Base-by-base conservation (phyloP, 148 eudicot species). In the Rhododendron griersonianum region DNA sequence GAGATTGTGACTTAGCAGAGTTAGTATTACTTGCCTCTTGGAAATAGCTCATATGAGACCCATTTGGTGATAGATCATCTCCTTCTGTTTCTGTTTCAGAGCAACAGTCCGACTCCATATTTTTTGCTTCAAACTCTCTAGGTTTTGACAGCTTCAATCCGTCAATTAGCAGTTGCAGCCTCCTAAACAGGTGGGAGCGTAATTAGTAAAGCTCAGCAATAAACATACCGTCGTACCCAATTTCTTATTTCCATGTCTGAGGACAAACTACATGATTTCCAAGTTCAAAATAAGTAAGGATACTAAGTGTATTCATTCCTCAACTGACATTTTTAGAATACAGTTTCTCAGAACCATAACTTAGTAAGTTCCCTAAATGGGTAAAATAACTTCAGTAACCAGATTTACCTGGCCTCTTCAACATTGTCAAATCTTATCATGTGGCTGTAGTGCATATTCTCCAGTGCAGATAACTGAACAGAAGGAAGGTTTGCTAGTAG, bases 391-490 rank as follows among this genome's bases (percentile, higher is more conserved):
- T 21, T 82, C 33, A 76, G 4, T 30, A 77, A 65, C 30, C 28
- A 79, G 15, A 89, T 87, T 80, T 93, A 95, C 99, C 98, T 95
- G 83, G 93, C 98, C 88, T 95, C 95, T 84, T 94, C 98, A 90
- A 83, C 88, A 81, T 95, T 91, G 80, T 94, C 98, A 91, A 95
- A 94, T 90, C 99, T 91, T 87, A 97, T 97, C 96, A 95, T 95
- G 84, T 97, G 87, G 92, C 93, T 91, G 81, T 95, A 97, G 89
- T 97, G 99, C 94, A 97, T 97, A 86, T 97, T 97, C 89, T 97
- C 99, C 25, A 97, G 86, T 84, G 99, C 98, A 82, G 90, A 87
- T 83, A 95, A 83, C 91, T 97, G 98, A 44, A 84, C 85, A 81
- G 91, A 71, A 86, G 89, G 86, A 82, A 92, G 87, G 63, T 91